phyloP scores from a whole-genome alignment of 129 eudicot genomes.

The Rutidosis leptorrhynchoides region DNA sequence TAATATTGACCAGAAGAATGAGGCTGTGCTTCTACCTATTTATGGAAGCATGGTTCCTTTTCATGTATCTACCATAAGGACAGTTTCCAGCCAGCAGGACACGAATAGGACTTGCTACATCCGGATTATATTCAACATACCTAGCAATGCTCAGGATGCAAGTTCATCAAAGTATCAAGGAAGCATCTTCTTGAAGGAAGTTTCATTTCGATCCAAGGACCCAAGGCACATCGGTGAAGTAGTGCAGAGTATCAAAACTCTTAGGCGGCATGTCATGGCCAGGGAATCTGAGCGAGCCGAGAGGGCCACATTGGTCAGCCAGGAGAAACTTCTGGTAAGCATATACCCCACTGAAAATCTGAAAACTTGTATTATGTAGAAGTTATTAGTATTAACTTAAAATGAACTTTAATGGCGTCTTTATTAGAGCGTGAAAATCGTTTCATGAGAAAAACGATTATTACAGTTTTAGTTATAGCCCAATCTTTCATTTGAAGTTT shows the following conservation, averaged over 20 bases:
- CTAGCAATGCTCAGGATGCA: conserved; percentile 39
- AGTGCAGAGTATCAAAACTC: conserved; percentile 38
- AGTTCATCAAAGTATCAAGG: conserved; percentile 32
- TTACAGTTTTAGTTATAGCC: too few relatives aligned
- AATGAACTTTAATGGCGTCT: too few relatives aligned
- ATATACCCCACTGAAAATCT: too few relatives aligned
- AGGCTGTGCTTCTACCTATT: conserved; percentile 37
- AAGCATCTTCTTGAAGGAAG: conserved; percentile 40
- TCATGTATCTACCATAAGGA: conserved; percentile 42
- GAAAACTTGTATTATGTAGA: too few relatives aligned
- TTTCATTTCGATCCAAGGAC: conserved; percentile 40
- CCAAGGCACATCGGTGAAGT: conserved; percentile 45
- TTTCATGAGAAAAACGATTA: too few relatives aligned
- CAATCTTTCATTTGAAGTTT: too few relatives aligned
- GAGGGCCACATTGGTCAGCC: conserved; percentile 45
- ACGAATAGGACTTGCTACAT: conserved; percentile 37
- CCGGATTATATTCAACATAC: conserved; percentile 37
- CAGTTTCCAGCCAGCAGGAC: conserved; percentile 45
- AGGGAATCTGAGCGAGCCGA: conserved; percentile 48
- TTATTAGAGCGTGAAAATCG: too few relatives aligned
- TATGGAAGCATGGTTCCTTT: conserved; percentile 48
- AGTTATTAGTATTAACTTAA: too few relatives aligned
- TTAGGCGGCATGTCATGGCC: conserved; percentile 30
- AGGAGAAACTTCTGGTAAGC: conserved; percentile 44
- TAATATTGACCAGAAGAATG: conserved; percentile 43